These are phyloP conservation scores for Yamadazyma triangularis DNA, from an alignment of 1,139 yeast genomes.

Conservation along the genomic window DNA sequence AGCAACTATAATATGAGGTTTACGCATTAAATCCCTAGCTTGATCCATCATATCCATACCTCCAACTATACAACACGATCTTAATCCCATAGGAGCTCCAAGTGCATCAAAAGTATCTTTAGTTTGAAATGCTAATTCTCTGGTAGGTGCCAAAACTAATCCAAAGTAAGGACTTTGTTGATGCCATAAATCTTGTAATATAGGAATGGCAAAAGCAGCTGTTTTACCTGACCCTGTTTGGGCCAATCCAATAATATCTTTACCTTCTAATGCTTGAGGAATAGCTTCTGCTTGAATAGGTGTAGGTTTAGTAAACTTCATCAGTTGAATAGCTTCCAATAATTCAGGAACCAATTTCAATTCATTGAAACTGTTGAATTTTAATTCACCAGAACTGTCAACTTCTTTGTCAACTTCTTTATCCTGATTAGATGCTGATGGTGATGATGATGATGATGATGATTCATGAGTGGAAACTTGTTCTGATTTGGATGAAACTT, in stretches of 20 bases:
- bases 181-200: slow-evolving; percentile 84
- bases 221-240: slow-evolving; percentile 86
- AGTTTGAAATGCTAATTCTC: slow-evolving; percentile 95
- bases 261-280: slow-evolving; percentile 86
- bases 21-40: slow-evolving; percentile 86
- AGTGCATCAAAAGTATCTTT: slow-evolving; percentile 93
- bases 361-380: slow-evolving; percentile 42
- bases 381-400: slow-evolving; percentile 20
- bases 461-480: too few species aligned
- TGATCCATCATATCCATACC: slow-evolving; percentile 99
- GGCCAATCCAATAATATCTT: slow-evolving; percentile 77
- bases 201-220: slow-evolving; percentile 86
- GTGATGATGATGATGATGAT: too few species aligned
- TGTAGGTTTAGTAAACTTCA: slow-evolving; percentile 69
- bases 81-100: slow-evolving; percentile 85
- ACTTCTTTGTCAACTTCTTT: slow-evolving; percentile 12
- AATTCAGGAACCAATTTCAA: slow-evolving; percentile 75
- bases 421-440: slow-evolving; percentile 3
- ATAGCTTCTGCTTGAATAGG: slow-evolving; percentile 91
- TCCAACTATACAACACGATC: slow-evolving; percentile 86
- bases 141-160: slow-evolving; percentile 89
- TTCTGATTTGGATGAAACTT: neutral
- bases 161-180: slow-evolving; percentile 87
- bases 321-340: slow-evolving; percentile 67
- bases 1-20: slow-evolving; percentile 92